Evolutionary conservation across 768 basidiomycete genomes (phyloP).

Genomic region (Rossbeevera mucosa): DNA sequence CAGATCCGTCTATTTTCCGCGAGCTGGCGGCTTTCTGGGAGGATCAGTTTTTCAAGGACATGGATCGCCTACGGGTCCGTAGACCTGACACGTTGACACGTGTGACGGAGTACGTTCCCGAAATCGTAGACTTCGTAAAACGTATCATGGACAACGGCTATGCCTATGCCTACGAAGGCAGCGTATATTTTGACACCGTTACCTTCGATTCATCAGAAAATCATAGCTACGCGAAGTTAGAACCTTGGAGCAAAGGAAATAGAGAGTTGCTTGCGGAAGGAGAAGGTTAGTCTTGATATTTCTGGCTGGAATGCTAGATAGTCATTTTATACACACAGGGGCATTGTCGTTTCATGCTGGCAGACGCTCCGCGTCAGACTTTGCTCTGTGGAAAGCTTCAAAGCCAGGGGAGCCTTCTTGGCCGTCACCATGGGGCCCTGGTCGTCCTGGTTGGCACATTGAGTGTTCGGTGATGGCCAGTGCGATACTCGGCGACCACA

Average conservation of each 20-base stretch:
- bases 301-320: neutral
- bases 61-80: slow-evolving; percentile 81
- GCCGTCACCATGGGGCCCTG: slow-evolving; percentile 89
- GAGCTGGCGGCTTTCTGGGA: slow-evolving; percentile 87
- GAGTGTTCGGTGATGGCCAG: slow-evolving; percentile 99
- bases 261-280: slow-evolving; percentile 84
- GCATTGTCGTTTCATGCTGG: slow-evolving; percentile 54
- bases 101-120: slow-evolving; percentile 95
- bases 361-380: slow-evolving; percentile 83
- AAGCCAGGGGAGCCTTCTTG: slow-evolving; percentile 96
- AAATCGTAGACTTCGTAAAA: slow-evolving; percentile 87
- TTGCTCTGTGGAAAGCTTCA: slow-evolving; percentile 96
- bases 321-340: slow-evolving; percentile 34
- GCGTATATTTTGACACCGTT: slow-evolving; percentile 87
- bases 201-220: slow-evolving; percentile 71
- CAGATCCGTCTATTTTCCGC: slow-evolving; percentile 82
- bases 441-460: slow-evolving; percentile 99
- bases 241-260: slow-evolving; percentile 96
- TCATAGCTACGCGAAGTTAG: slow-evolving; percentile 90
- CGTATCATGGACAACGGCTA: slow-evolving; percentile 83
- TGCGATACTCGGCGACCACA: slow-evolving; percentile 55
- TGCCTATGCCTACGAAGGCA: slow-evolving; percentile 65
- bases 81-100: slow-evolving; percentile 89
- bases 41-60: slow-evolving; percentile 83
- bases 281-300: slow-evolving; percentile 56